Evolutionary conservation across 1,284 basidiomycete species (phyloP).

Genomic region (Cutaneotrichosporon sp.): DNA sequence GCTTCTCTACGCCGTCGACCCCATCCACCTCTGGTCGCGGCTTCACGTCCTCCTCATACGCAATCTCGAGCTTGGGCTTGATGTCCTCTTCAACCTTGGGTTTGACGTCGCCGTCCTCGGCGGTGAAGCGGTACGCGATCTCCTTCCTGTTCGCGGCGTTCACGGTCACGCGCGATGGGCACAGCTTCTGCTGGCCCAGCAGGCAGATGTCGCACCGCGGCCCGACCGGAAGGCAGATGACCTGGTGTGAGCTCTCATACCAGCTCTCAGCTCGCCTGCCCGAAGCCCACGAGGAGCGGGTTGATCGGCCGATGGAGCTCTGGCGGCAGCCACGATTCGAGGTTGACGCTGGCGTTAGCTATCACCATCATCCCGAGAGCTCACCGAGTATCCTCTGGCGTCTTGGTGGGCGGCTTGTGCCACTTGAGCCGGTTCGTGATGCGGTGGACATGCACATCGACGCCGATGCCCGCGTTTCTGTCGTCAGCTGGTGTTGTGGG

Average conservation of each 20-base stretch:
- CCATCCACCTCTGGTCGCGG: not conserved
- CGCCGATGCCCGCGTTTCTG: conserved; percentile 92
- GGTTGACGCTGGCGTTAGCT: conserved; percentile 65
- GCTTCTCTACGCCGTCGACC: not conserved
- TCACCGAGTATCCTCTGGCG: conserved; percentile 82
- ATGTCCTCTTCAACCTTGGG: conserved; percentile 10
- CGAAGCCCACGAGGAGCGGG: conserved; percentile 86
- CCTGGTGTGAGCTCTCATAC: conserved; percentile 29
- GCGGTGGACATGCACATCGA: conserved; percentile 93
- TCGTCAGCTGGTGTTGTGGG: not conserved
- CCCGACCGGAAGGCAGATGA: conserved; percentile 75
- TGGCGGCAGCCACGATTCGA: conserved; percentile 86
- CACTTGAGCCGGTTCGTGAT: conserved; percentile 91
- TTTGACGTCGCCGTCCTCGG: conserved; percentile 22
- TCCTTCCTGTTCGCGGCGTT: conserved; percentile 46
- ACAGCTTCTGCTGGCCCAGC: conserved; percentile 50
- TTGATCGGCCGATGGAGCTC: conserved; percentile 81
- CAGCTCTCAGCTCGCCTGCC: conserved; percentile 63
- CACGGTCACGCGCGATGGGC: conserved; percentile 52
- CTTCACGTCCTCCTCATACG: conserved; percentile 54
- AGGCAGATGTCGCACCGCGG: conserved; percentile 79
- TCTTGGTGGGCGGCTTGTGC: conserved; percentile 81
- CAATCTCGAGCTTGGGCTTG: conserved; percentile 34
- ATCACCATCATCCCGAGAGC: too few species aligned
- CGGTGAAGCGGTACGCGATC: conserved; percentile 54